Conservation (phyloP, 495 filamentous ascomycete genomes). For the Hypoxylon lienhwacheense region DNA sequence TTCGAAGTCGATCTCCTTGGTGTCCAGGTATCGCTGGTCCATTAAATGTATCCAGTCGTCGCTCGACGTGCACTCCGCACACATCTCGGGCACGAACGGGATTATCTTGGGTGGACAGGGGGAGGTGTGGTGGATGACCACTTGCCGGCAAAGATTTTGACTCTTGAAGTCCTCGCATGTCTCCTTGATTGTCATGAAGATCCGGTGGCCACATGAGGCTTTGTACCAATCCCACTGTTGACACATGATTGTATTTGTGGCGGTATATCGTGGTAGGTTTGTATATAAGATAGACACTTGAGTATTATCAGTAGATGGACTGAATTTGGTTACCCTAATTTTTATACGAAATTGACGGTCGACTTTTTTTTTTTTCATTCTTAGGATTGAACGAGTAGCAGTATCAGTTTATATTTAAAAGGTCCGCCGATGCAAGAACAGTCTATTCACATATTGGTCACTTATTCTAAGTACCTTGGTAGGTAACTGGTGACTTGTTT, state of each 20-base stretch:
- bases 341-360: too few species aligned
- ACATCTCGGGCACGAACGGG: background rate
- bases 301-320: background rate
- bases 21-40: background rate
- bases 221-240: background rate
- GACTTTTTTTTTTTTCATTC: too few species aligned
- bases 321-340: background rate
- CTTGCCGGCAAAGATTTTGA: background rate
- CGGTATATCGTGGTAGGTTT: background rate
- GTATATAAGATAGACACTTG: too few species aligned
- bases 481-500: too few species aligned
- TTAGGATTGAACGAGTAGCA: too few species aligned
- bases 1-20: background rate
- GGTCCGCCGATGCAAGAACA: too few species aligned
- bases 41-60: background rate
- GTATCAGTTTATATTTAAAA: too few species aligned
- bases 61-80: background rate
- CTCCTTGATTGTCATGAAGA: background rate
- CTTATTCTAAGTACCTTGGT: too few species aligned
- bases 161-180: background rate
- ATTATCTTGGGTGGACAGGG: background rate
- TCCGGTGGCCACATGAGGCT: background rate
- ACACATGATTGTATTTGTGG: conserved; percentile 1
- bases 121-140: background rate
- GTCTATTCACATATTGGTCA: too few species aligned